phyloP scores from a whole-genome alignment of 352 stramenopile genomes.

The Phytophthora pluvialis region DNA sequence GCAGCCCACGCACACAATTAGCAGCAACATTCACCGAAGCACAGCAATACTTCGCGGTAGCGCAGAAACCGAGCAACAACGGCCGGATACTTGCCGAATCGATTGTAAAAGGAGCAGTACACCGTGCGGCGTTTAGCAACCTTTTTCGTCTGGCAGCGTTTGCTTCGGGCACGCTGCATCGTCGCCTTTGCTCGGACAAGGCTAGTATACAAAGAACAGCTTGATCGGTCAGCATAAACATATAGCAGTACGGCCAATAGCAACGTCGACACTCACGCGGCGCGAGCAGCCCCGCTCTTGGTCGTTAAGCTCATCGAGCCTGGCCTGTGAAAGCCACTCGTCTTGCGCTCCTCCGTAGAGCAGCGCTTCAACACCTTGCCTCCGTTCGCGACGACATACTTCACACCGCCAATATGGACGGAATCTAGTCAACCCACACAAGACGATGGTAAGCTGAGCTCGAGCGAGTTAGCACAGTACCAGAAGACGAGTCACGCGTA shows the following conservation, averaged over 20 bases:
- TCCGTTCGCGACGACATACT: conserved; percentile 50
- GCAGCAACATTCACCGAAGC: conserved; percentile 11
- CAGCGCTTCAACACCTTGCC: conserved; percentile 56
- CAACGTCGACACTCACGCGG: conserved; percentile 40
- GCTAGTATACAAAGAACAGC: conserved; percentile 17
- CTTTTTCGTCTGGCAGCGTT: conserved; percentile 45
- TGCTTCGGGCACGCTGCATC: conserved; percentile 53
- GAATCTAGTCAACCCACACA: conserved; percentile 36
- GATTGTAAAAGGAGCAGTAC: conserved; percentile 86
- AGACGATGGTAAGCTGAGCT: conserved; percentile 2
- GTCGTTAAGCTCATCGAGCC: conserved; percentile 30
- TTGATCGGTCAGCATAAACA: conserved; percentile 3
- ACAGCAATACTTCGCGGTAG: not conserved
- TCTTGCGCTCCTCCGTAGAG: conserved; percentile 32
- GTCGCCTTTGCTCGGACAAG: conserved; percentile 56
- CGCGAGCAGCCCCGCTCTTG: conserved; percentile 38
- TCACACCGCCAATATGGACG: conserved; percentile 51
- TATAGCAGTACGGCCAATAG: not conserved
- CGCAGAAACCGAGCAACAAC: not conserved
- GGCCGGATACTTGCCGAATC: conserved; percentile 64
- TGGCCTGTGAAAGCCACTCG: conserved; percentile 8
- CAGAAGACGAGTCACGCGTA: conserved; percentile 4
- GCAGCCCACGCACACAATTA: conserved; percentile 18
- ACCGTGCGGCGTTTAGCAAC: conserved; percentile 57
- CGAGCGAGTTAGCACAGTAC: not conserved